Conservation (phyloP, 2,329 filamentous ascomycete species). For the Claviceps capensis region DNA sequence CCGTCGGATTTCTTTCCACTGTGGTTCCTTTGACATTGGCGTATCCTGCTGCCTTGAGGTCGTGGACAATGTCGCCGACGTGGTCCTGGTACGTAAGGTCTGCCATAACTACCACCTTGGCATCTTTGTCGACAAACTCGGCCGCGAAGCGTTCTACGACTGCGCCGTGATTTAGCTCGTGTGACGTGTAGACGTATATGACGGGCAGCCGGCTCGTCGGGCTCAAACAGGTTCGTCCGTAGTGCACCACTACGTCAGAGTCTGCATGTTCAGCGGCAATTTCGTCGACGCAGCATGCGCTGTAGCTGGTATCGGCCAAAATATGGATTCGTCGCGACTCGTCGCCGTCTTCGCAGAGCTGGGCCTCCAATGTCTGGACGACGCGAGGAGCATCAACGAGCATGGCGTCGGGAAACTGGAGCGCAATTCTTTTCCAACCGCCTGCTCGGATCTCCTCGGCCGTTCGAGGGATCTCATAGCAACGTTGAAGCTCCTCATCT, state of each 20-base stretch:
- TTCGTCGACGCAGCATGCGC: constrained; percentile 93
- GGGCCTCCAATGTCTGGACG: constrained; percentile 38
- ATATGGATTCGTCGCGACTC: constrained; percentile 50
- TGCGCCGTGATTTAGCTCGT: constrained; percentile 47
- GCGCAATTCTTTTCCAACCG: constrained; percentile 61
- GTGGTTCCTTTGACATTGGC: constrained; percentile 51
- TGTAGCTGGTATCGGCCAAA: constrained; percentile 90
- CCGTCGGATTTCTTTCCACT: constrained; percentile 65
- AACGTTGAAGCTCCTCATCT: constrained; percentile 57
- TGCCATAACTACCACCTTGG: constrained; percentile 68
- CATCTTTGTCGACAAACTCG: constrained; percentile 50
- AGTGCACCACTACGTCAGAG: constrained; percentile 86
- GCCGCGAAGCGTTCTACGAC: constrained; percentile 47
- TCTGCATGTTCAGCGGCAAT: constrained; percentile 87
- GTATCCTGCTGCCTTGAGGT: constrained; percentile 53
- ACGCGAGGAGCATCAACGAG: constrained; percentile 73
- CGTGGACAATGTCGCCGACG: constrained; percentile 41
- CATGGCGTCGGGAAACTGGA: constrained; percentile 97
- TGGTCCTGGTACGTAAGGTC: constrained; percentile 80
- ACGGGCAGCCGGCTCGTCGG: constrained; percentile 79
- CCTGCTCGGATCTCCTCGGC: constrained; percentile 59
- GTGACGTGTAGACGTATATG: constrained; percentile 77
- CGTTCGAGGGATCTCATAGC: constrained; percentile 79
- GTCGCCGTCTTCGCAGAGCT: constrained; percentile 11
- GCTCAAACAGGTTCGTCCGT: constrained; percentile 82